Percentiles rank a stretch among this genome's conserved stretches.
Evolutionary conservation across 140 eudicot genomes (phyloP).

Genomic region (Stevia rebaudiana): DNA sequence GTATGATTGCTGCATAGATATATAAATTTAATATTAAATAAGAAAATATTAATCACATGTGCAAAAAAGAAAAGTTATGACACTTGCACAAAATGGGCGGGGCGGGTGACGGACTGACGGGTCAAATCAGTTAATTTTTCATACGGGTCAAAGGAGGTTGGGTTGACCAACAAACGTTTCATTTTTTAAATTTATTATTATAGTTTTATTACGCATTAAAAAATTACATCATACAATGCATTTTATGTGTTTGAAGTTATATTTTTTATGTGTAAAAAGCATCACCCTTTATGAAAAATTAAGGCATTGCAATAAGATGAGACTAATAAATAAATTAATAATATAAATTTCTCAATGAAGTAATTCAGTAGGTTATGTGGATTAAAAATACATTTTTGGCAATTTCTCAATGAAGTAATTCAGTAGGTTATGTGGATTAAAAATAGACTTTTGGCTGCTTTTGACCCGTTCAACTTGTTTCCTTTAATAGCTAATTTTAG

Average conservation of each 20-base stretch:
- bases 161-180: too few species aligned
- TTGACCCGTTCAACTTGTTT: neutral
- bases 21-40: conserved; percentile 1
- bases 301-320: neutral
- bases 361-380: neutral
- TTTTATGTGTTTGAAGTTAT: too few species aligned
- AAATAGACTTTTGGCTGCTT: neutral
- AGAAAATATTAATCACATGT: neutral
- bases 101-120: neutral
- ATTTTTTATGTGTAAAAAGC: too few species aligned
- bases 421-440: neutral
- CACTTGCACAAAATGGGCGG: neutral
- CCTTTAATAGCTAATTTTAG: neutral
- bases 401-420: too few species aligned
- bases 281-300: too few species aligned
- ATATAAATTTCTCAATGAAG: neutral
- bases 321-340: neutral
- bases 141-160: neutral
- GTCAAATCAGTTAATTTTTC: neutral
- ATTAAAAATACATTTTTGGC: neutral
- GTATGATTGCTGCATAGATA: conserved; percentile 63
- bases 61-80: neutral
- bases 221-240: too few species aligned
- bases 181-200: too few species aligned
- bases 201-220: too few species aligned